These are phyloP conservation scores for Scutellaria galericulata DNA, from an alignment of 257 asterid genomes.

Conservation along the genomic window DNA sequence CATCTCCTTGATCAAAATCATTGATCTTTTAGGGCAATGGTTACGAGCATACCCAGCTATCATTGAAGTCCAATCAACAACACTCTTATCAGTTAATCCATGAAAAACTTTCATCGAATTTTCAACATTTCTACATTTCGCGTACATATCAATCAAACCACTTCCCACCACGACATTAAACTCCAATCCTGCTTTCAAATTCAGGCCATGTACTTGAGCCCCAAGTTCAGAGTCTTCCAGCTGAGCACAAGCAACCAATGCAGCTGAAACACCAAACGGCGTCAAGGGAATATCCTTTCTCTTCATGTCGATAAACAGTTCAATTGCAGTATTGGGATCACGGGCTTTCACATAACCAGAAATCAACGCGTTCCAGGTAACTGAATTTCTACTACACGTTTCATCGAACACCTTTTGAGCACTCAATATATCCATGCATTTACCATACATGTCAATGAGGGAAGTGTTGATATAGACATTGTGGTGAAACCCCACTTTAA, in stretches of 20 bases:
- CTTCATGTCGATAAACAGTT: constrained; percentile 50
- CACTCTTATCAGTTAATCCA: constrained; percentile 47
- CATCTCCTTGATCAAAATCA: constrained; percentile 58
- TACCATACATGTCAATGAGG: constrained; percentile 53
- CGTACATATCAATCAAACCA: constrained; percentile 66
- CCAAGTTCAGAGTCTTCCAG: constrained; percentile 54
- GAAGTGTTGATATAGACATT: constrained; percentile 58
- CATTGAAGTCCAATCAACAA: constrained; percentile 60
- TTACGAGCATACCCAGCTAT: constrained; percentile 56
- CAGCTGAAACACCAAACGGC: constrained; percentile 53
- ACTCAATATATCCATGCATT: constrained; percentile 30
- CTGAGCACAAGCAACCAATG: constrained; percentile 52
- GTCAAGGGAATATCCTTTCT: constrained; percentile 45
- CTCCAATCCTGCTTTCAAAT: constrained; percentile 56
- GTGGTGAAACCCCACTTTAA: constrained; percentile 52
- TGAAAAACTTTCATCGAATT: constrained; percentile 55
- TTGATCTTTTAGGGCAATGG: constrained; percentile 37
- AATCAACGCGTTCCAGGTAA: constrained; percentile 60
- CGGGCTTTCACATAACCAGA: constrained; percentile 51
- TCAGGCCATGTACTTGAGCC: constrained; percentile 57
- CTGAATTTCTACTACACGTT: constrained; percentile 54
- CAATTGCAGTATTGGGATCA: constrained; percentile 39
- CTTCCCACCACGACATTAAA: constrained; percentile 58
- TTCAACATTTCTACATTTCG: constrained; percentile 49
- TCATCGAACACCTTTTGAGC: constrained; percentile 60